These are phyloP conservation scores for Trametes versicolor DNA, from an alignment of 1,284 basidiomycete genomes.

Conservation along the genomic window DNA sequence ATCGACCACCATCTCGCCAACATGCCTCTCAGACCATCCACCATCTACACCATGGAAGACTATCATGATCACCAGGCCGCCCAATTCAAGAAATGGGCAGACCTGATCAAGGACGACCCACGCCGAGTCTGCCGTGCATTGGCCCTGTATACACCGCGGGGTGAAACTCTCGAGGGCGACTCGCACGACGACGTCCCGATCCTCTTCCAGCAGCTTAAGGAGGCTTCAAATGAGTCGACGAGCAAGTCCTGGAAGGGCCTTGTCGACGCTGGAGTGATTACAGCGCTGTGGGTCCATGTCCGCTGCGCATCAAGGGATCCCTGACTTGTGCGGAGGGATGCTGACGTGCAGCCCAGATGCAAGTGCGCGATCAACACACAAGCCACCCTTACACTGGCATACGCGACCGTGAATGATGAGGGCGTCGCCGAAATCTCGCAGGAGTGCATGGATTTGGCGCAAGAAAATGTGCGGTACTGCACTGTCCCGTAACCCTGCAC, in stretches of 20 bases:
- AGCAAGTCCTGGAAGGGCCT: constrained; percentile 20
- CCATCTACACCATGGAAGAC: neutral
- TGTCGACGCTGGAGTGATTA: constrained; percentile 23
- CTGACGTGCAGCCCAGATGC: constrained; percentile 6
- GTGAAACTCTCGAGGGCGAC: constrained; percentile 24
- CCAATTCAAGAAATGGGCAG: constrained; percentile 14
- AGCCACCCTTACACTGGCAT: neutral
- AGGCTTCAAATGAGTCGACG: constrained; percentile 6
- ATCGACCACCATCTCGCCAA: neutral
- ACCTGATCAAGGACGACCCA: constrained; percentile 24
- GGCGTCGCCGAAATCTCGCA: constrained; percentile 11
- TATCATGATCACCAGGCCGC: neutral
- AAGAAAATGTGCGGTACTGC: constrained; percentile 8
- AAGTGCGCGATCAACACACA: constrained; percentile 19
- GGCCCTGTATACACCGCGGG: constrained; percentile 2
- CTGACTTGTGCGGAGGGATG: no score
- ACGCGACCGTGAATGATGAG: constrained; percentile 5
- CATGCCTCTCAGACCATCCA: neutral
- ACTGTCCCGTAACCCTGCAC: neutral
- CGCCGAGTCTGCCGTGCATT: constrained; percentile 18
- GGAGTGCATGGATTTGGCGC: constrained; percentile 2
- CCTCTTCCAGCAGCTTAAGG: constrained; percentile 11
- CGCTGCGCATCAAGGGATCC: no score
- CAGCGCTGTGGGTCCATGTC: constrained; percentile 20
- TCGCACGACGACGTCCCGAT: constrained; percentile 12